Base-by-base conservation (phyloP, 768 basidiomycete genomes). In the Naganishia onofrii region DNA sequence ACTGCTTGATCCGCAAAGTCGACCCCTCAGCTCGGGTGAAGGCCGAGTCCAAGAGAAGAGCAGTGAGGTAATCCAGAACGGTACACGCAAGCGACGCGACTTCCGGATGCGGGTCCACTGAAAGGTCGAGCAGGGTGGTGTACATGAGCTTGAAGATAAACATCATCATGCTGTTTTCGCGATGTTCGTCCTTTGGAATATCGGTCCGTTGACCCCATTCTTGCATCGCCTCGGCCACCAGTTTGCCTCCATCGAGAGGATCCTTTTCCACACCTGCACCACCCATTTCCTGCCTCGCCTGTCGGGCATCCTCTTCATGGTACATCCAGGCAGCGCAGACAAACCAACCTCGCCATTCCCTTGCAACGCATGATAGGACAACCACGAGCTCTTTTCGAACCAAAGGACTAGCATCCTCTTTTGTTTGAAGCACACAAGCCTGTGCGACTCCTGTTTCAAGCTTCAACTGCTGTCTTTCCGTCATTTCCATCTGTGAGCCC, bases 251-350 rank as follows among this genome's bases (percentile, higher is more conserved):
- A 46, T 71, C 72, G 3, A 36, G 36, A 26, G 73, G 70, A 53
- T 51, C 74, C 42, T 70, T 60, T 32, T 74, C 72, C 4, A 26
- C 60, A 21, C 42, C 60, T 3, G 36, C 36, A 31, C 65, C 71
- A 56, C 75, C 74, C 8, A 73, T 71, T 0, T 75, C 75, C 23
- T 76, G 36, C 23, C 76, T 74, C 36, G 75, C 77, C 60, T 76
- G 72, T 32, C 71, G 53, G 44, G 67, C 71, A 53, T 95, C 91
- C 78, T 94, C 91, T 77, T 96, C 93, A 88, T 91, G 91, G 78
- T 96, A 94, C 10, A 92, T 83, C 94, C 95, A 98, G 0, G 95
- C 93, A 72, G 95, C 96, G 46, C 93, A 88, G 57, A 95, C 91
- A 75, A 98, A 93, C 83, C 91, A 91, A 8, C 95, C 96, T 68